These are phyloP conservation scores for Didymella sp. DNA, from an alignment of 2,329 filamentous ascomycete genomes.

Conservation along the genomic window DNA sequence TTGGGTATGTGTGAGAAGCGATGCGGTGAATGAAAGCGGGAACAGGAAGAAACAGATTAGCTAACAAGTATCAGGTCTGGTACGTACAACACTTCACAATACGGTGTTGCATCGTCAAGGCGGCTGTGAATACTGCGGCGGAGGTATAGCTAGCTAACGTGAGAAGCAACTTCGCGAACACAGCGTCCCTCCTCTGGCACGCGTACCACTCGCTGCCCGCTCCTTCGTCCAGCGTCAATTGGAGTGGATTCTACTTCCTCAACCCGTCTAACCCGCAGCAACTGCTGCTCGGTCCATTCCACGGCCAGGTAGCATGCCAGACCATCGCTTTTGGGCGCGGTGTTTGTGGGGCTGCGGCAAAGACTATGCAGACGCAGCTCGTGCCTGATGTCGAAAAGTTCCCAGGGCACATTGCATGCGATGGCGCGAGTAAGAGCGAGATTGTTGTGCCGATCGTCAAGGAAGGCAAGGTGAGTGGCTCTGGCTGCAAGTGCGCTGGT, in stretches of 20 bases:
- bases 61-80: slow-evolving; percentile 15
- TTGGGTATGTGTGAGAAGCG: slow-evolving; percentile 64
- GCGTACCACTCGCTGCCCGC: slow-evolving; percentile 74
- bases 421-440: slow-evolving; percentile 77
- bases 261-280: slow-evolving; percentile 53
- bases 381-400: slow-evolving; percentile 74
- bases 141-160: not conserved
- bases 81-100: slow-evolving; percentile 3
- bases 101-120: not conserved
- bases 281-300: slow-evolving; percentile 80
- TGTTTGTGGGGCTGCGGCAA: slow-evolving; percentile 76
- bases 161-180: slow-evolving; percentile 71
- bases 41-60: not conserved
- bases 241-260: slow-evolving; percentile 69
- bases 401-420: slow-evolving; percentile 82
- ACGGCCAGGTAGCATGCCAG: slow-evolving; percentile 80
- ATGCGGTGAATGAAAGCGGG: not conserved
- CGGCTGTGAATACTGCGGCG: not conserved
- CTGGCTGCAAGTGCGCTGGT: not conserved
- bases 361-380: slow-evolving; percentile 67
- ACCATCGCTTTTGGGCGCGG: slow-evolving; percentile 75
- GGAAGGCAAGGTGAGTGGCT: slow-evolving; percentile 52
- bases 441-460: slow-evolving; percentile 77
- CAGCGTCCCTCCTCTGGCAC: slow-evolving; percentile 79
- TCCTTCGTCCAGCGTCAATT: slow-evolving; percentile 71